A percentile compares a stretch with the other conserved stretches of the same genome.
Conservation (phyloP, 805 yeast genomes). For the Lipomyces orientalis region DNA sequence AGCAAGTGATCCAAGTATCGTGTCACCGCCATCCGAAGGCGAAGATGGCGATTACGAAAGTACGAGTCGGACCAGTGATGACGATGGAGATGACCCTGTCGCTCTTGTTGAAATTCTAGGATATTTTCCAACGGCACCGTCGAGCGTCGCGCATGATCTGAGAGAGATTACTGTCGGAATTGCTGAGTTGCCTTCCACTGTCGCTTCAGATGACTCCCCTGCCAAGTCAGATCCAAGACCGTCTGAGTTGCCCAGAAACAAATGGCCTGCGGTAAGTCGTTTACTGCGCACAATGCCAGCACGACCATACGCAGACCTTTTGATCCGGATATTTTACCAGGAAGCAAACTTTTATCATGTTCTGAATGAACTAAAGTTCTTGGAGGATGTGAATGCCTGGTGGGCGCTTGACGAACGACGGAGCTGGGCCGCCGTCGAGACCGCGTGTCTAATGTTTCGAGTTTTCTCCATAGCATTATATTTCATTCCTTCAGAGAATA, state of each 20-base stretch:
- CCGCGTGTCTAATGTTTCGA: slow-evolving; percentile 4
- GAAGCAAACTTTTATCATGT: slow-evolving; percentile 11
- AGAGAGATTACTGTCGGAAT: slow-evolving; percentile 9
- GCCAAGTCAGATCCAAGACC: slow-evolving; percentile 10
- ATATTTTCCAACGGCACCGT: not conserved
- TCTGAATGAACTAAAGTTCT: not conserved
- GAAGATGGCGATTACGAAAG: not conserved
- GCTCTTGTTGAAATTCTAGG: not conserved
- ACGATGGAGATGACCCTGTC: not conserved
- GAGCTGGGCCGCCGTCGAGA: not conserved
- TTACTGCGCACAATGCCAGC: slow-evolving; percentile 7
- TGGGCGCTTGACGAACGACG: not conserved
- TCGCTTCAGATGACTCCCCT: slow-evolving; percentile 9
- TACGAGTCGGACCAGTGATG: slow-evolving; percentile 13
- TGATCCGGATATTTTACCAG: not conserved
- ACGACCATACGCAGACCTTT: slow-evolving; percentile 1
- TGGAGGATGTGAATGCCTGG: slow-evolving; percentile 4
- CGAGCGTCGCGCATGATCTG: not conserved
- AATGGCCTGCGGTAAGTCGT: slow-evolving; percentile 1
- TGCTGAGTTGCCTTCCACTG: slow-evolving; percentile 18
- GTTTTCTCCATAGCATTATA: not conserved
- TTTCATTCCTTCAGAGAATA: slow-evolving; percentile 7
- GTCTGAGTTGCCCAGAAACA: slow-evolving; percentile 14
- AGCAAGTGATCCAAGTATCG: no score
- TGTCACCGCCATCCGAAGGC: not conserved